Base-by-base conservation (phyloP, 208 protist species). In the Trypanosoma melophagium region DNA sequence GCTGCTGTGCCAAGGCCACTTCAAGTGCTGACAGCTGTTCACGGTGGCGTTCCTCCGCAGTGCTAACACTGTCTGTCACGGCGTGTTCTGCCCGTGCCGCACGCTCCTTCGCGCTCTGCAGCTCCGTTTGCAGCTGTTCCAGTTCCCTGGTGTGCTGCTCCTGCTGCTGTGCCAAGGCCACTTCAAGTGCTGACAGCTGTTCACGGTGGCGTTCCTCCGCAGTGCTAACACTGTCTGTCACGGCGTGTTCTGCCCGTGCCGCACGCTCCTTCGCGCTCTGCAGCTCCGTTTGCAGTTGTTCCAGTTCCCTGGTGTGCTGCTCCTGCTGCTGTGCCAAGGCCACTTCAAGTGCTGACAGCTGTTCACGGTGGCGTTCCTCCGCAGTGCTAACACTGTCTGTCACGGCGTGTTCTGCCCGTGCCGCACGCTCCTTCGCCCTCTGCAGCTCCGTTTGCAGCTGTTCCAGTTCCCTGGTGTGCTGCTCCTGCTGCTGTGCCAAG, bases 401-500 rank as follows among this genome's bases (percentile, higher is more conserved):
- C 19, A 50, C 50, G 24, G 35, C 54, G 19, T 58, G 41, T 19
- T 81, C 64, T n/a, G 53, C 52, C 24, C 66, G 21, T 0, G 64
- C 22, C 3, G 67, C 59, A 10, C 16, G 44, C 10, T 77, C 7
- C 17, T 61, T 44, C 14, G 5, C 52, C 31, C 7, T 3, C 14
- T 69, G 14, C 21, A 55, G 68, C 14, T 68, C 35, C 0, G 14
- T 24, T 14, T 79, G 57, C 9, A 82, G 67, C 1, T 45, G 31
- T 16, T 82, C 71, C 53, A 82, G 49, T 60, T 84, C 77, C 7
- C 49, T 66, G 17, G 75, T 44, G 41, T 77, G 69, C 53, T 76
- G 61, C 57, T 76, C 69, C 5, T 74, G 72, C 54, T 86, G 77
- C 25, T 83, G 61, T 50, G 84, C 71, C 0, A 89, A 41, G 13